A percentile compares a stretch with the other conserved stretches of the same genome.
Conservation (phyloP, 495 filamentous ascomycete species). For the Podospora fimiseda region DNA sequence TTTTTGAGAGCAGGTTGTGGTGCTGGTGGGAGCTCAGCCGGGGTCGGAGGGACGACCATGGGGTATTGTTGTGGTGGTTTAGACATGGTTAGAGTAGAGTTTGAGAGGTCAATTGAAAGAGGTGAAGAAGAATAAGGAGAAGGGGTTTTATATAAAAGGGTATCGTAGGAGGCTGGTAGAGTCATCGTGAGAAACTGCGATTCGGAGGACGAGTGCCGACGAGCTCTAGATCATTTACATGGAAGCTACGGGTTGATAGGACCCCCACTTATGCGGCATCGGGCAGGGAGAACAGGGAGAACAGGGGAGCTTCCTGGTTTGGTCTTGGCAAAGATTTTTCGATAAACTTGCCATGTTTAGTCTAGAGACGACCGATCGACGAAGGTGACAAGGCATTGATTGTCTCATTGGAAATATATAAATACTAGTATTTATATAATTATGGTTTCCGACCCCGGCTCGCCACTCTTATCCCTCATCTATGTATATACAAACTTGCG, state of each 20-base stretch:
- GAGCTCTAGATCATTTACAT: no score
- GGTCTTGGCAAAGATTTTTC: conserved; percentile 1
- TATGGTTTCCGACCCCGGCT: no score
- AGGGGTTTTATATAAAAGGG: background rate
- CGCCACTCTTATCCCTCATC: no score
- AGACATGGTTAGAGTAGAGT: conserved; percentile 10
- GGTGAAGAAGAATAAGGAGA: background rate
- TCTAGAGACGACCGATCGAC: no score
- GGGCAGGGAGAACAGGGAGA: conserved; percentile 7
- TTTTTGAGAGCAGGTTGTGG: conserved; percentile 5
- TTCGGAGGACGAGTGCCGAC: background rate
- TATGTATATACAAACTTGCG: no score
- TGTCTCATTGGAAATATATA: no score
- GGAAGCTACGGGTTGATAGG: background rate
- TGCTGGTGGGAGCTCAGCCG: conserved; percentile 6
- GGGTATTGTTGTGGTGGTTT: conserved; percentile 4
- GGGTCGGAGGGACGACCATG: conserved; percentile 5
- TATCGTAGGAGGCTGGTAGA: conserved; percentile 6
- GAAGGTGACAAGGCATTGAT: no score
- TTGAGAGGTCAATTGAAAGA: background rate
- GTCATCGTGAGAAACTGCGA: background rate
- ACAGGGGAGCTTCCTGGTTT: conserved; percentile 8
- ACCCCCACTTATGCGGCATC: conserved; percentile 12
- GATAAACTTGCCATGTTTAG: no score
- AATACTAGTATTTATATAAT: no score